These are phyloP conservation scores for Cryphonectria nitschkei DNA, from an alignment of 2,329 filamentous ascomycete species.

Conservation along the genomic window DNA sequence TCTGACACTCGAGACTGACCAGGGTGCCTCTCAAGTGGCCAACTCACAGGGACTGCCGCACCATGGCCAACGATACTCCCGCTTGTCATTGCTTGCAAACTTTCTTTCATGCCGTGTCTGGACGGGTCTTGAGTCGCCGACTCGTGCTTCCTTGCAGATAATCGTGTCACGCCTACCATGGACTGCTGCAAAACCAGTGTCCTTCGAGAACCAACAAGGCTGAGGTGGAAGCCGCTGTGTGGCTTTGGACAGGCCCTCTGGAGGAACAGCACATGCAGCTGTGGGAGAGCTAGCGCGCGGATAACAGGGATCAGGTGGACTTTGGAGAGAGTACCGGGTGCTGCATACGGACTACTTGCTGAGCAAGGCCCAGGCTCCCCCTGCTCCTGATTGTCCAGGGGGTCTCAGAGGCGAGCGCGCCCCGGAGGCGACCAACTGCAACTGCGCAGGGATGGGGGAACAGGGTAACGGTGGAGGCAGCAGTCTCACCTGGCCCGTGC, in stretches of 20 bases:
- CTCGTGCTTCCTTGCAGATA: not conserved
- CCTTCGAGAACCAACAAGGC: constrained; percentile 21
- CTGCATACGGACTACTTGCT: constrained; percentile 5
- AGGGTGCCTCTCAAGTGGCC: constrained; percentile 20
- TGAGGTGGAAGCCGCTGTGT: constrained; percentile 16
- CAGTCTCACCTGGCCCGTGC: constrained; percentile 12
- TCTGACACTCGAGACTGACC: constrained; percentile 25
- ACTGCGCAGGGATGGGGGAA: constrained; percentile 22
- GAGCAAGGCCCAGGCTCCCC: constrained; percentile 12
- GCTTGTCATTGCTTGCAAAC: not conserved
- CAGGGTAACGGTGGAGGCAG: not conserved
- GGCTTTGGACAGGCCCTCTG: constrained; percentile 18
- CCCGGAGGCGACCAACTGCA: constrained; percentile 20
- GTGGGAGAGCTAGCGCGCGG: constrained; percentile 23
- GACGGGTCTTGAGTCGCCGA: not conserved
- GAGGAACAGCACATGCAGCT: constrained; percentile 16
- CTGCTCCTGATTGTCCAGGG: constrained; percentile 18
- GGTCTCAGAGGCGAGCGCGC: constrained; percentile 22
- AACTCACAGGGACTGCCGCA: constrained; percentile 24
- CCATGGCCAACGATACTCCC: not conserved
- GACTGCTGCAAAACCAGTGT: not conserved
- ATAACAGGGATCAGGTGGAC: constrained; percentile 14
- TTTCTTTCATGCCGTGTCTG: not conserved
- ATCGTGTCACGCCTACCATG: not conserved
- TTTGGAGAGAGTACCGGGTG: constrained; percentile 5